Conservation (phyloP, 306 rosid genomes). For the Ziziphus jujuba region DNA sequence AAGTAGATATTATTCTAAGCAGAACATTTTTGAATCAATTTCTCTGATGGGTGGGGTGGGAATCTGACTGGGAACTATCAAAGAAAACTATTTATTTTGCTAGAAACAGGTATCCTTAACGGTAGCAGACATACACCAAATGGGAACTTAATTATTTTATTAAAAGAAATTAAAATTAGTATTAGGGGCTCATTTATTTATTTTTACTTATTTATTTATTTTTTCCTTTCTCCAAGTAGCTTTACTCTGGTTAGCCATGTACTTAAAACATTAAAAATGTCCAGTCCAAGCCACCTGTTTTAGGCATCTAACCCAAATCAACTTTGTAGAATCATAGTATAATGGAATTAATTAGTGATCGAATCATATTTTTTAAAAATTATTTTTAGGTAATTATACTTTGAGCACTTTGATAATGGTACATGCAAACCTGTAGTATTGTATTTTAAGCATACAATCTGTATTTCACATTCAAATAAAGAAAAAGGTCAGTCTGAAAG, state of each 20-base stretch:
- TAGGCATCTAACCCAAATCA: slow-evolving; percentile 41
- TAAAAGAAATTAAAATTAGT: slow-evolving; percentile 13
- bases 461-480: neutral
- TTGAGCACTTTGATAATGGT: slow-evolving; percentile 25
- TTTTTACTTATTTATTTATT: too few species aligned
- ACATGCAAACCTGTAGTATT: slow-evolving; percentile 29
- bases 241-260: slow-evolving; percentile 24
- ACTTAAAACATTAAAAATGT: slow-evolving; percentile 29
- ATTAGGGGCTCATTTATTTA: too few species aligned
- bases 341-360: slow-evolving; percentile 30
- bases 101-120: slow-evolving; percentile 58
- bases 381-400: neutral
- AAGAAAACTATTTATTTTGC: slow-evolving; percentile 25
- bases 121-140: slow-evolving; percentile 47
- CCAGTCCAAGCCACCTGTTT: slow-evolving; percentile 47
- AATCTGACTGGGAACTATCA: slow-evolving; percentile 42
- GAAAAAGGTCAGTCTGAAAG: slow-evolving; percentile 20
- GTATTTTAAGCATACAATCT: slow-evolving; percentile 16
- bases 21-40: slow-evolving; percentile 12
- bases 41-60: slow-evolving; percentile 28
- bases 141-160: slow-evolving; percentile 19
- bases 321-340: slow-evolving; percentile 14
- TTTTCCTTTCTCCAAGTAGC: slow-evolving; percentile 20
- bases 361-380: neutral
- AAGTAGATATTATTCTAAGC: slow-evolving; percentile 14